Conservation (phyloP, 148 eudicot species). For the Diospyros kaki region DNA sequence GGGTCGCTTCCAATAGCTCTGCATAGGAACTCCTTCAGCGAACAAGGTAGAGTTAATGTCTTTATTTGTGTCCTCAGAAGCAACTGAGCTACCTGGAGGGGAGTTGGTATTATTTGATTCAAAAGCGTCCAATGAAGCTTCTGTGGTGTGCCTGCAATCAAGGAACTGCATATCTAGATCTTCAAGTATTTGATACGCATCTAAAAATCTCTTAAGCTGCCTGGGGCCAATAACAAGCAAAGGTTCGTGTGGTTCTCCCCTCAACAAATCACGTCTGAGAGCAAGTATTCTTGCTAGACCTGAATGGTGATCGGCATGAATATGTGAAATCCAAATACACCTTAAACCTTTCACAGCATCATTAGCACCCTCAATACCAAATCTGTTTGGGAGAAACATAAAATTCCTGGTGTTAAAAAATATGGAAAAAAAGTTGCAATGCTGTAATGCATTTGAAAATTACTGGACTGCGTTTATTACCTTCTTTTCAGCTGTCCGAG, state of each 20-base stretch:
- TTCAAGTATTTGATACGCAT: constrained; percentile 88
- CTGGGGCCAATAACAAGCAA: constrained; percentile 79
- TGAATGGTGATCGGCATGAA: constrained; percentile 98
- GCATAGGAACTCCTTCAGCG: constrained; percentile 66
- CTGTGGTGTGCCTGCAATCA: constrained; percentile 83
- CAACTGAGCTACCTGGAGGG: constrained; percentile 10
- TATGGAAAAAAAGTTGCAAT: background rate
- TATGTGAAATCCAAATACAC: constrained; percentile 95
- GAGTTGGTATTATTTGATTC: constrained; percentile 27
- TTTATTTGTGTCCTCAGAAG: constrained; percentile 12
- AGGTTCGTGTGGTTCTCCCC: constrained; percentile 63
- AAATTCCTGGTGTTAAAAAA: background rate
- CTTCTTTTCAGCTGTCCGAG: constrained; percentile 95
- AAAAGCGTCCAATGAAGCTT: constrained; percentile 51
- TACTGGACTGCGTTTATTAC: constrained; percentile 24
- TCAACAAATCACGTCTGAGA: constrained; percentile 65
- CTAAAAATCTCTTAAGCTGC: constrained; percentile 68
- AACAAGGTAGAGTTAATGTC: constrained; percentile 45
- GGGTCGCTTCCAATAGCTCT: constrained; percentile 64
- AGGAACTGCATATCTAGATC: constrained; percentile 80
- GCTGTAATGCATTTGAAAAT: constrained; percentile 5
- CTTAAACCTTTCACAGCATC: constrained; percentile 62
- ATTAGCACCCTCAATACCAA: constrained; percentile 86
- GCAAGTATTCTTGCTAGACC: constrained; percentile 95
- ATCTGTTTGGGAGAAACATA: constrained; percentile 37